Base-by-base conservation (phyloP, 2,329 filamentous ascomycete genomes). In the Camptophora hylomeconis region DNA sequence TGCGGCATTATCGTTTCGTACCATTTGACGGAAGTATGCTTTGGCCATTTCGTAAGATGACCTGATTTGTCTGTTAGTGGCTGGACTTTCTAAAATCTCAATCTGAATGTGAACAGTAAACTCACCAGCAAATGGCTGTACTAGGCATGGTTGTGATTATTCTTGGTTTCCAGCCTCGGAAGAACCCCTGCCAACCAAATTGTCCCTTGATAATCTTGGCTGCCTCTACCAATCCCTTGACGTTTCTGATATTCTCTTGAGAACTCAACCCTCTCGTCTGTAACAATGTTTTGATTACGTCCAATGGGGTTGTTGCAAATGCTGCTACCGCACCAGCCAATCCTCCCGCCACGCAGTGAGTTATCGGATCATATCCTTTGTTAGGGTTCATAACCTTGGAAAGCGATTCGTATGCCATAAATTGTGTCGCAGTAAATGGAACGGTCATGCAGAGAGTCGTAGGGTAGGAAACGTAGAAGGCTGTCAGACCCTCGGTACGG, bases 371-470 rank as follows among this genome's bases (percentile, higher is more conserved):
- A 58, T 98, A 95, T 20, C 58, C 52, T 34, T 67, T 67, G 16
- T 65, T 63, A 1, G 86, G 83, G 54, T 95, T 94, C 74, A 95
- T 84, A 27, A 79, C 56, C 45, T 92, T 95, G 3, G 86, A 94
- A 42, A 95, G 75, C 16, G 87, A 93, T 54, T 95, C 89, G 67
- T 98, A 98, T 31, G 86, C 84, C 50, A 93, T 82, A 55, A 98
- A 95, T 53, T 98, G 89, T 7, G 94, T 72, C 6, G 89, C 87
- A 8, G 87, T 95, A 55, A 95, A 98, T 3, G 89, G 89, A 2
- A 98, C 84, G 9, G 89, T 95, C 89, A 98, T 98, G 49, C 83
- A 92, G 16, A 98, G 66, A 2, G 89, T 98, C 12, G 89, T 98
- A 10, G 89, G 89, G 55, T 98, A 98, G 14, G 89, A 98, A 46